Conservation (phyloP, 257 asterid species). For the Nicotiana tabacum region DNA sequence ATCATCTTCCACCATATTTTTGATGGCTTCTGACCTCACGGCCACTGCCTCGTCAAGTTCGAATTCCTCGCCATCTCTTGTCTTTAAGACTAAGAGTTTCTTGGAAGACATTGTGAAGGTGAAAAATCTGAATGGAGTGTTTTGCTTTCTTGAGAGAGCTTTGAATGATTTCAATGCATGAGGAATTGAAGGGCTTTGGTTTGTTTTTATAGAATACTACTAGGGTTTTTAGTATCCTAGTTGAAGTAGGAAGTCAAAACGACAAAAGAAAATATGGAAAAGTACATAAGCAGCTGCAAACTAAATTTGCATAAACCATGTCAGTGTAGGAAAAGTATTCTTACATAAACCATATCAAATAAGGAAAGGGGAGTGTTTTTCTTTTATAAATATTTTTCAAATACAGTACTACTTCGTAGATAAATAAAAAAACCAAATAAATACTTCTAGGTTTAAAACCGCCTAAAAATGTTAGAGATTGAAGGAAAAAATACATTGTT, state of each 20-base stretch:
- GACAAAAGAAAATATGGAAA: too few relatives aligned
- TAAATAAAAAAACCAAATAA: too few relatives aligned
- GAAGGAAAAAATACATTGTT: too few relatives aligned
- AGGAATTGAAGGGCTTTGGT: neutral
- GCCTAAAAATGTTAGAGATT: too few relatives aligned
- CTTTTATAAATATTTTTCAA: too few relatives aligned
- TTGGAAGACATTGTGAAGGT: neutral
- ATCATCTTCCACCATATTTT: constrained; percentile 7
- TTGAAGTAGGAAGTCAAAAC: neutral
- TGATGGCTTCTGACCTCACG: neutral
- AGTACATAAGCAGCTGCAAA: too few relatives aligned
- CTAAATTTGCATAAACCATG: too few relatives aligned
- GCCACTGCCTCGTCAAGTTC: neutral
- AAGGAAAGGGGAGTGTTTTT: too few relatives aligned
- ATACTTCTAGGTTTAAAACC: too few relatives aligned
- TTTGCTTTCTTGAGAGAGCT: neutral
- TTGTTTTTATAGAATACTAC: neutral
- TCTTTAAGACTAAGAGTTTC: neutral
- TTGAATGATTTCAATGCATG: neutral
- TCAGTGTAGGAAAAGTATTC: too few relatives aligned
- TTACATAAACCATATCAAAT: too few relatives aligned
- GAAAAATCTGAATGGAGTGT: neutral
- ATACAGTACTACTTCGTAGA: too few relatives aligned
- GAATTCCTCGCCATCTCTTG: constrained; percentile 4
- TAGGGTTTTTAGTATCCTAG: neutral